Percentiles rank a stretch among this genome's conserved stretches.
Evolutionary conservation across 441 rosid genomes (phyloP).

Genomic region (Cnidoscolus chayamansa): DNA sequence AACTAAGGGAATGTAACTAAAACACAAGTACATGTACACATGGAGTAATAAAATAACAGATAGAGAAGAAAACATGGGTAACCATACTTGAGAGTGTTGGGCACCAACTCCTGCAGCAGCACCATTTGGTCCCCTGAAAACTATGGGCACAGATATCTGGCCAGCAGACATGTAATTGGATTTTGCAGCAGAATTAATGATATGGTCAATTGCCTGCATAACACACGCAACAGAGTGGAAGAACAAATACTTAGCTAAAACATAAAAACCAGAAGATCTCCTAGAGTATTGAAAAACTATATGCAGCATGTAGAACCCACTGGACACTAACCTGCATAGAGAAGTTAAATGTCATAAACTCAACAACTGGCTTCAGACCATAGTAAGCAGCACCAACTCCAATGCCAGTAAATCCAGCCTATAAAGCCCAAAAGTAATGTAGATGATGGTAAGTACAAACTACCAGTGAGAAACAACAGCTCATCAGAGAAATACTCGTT

Average conservation of each 20-base stretch:
- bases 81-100: constrained; percentile 69
- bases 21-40: background rate
- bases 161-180: constrained; percentile 93
- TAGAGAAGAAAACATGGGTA: constrained; percentile 6
- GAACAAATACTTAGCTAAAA: background rate
- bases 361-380: constrained; percentile 86
- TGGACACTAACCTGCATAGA: constrained; percentile 70
- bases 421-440: constrained; percentile 21
- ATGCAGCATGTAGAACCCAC: background rate
- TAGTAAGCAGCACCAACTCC: constrained; percentile 98
- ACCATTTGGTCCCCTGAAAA: constrained; percentile 96
- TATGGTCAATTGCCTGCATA: constrained; percentile 86
- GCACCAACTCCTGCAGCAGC: constrained; percentile 98
- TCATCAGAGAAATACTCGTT: background rate
- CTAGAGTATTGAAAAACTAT: background rate
- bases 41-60: background rate
- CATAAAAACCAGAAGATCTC: background rate
- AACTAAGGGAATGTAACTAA: background rate
- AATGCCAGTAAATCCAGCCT: constrained; percentile 99
- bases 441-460: constrained; percentile 15
- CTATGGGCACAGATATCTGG: constrained; percentile 72
- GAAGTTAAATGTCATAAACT: constrained; percentile 96
- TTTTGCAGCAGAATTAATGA: constrained; percentile 91
- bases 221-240: background rate
- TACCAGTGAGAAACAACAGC: constrained; percentile 3